Conservation (phyloP, 2,329 filamentous ascomycete species). For the Stagonosporopsis rhizophila region DNA sequence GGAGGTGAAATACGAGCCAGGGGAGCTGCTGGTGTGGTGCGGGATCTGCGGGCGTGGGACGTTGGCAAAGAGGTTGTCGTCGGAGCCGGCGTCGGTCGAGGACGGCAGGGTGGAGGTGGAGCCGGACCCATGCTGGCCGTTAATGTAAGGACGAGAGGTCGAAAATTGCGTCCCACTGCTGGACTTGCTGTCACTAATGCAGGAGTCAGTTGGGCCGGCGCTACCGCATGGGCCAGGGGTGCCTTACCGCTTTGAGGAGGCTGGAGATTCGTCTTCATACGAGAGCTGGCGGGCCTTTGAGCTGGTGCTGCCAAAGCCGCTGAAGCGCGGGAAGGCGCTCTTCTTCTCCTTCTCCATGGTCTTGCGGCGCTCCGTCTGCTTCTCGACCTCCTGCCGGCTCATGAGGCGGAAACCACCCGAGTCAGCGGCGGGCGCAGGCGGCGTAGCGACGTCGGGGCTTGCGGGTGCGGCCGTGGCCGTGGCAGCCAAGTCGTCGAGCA, state of each 20-base stretch:
- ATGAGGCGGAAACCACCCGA: conserved; percentile 46
- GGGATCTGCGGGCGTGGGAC: conserved; percentile 39
- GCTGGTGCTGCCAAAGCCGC: conserved; percentile 36
- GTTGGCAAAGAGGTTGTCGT: conserved; percentile 48
- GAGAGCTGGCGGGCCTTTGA: conserved; percentile 46
- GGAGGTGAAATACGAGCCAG: conserved; percentile 28
- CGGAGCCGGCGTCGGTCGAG: conserved; percentile 48
- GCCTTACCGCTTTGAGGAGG: conserved; percentile 47
- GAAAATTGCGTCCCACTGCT: conserved; percentile 49
- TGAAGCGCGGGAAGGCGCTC: conserved; percentile 46
- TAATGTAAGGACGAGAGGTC: conserved; percentile 45
- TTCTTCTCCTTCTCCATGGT: conserved; percentile 41
- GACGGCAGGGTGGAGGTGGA: conserved; percentile 51
- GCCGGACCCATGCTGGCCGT: conserved; percentile 46
- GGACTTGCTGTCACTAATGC: conserved; percentile 50
- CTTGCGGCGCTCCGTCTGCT: conserved; percentile 37
- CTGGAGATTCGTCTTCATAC: conserved; percentile 46
- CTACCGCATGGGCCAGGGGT: conserved; percentile 27
- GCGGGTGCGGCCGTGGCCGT: conserved; percentile 17
- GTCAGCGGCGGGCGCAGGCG: conserved; percentile 23
- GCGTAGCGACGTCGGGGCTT: conserved; percentile 29
- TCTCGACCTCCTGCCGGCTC: conserved; percentile 42
- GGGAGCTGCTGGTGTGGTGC: conserved; percentile 43
- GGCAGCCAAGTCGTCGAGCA: conserved; percentile 37
- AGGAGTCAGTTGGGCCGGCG: conserved; percentile 37